Evolutionary conservation across 768 basidiomycete species (phyloP), one percentile per base, ranked within the genome.

Genomic region (Hygrophorus russula): DNA sequence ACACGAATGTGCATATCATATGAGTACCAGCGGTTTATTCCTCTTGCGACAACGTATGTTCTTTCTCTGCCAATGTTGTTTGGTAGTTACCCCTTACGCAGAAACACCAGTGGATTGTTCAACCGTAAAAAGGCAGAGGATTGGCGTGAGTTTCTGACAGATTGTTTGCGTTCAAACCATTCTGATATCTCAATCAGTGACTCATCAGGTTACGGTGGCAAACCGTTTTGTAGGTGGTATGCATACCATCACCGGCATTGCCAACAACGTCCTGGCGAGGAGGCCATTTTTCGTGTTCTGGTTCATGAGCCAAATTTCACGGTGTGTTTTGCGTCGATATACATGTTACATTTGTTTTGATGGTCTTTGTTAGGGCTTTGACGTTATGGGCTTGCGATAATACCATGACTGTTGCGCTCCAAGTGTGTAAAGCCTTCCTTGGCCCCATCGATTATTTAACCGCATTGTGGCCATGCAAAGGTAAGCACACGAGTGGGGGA

Each of bases 281-380:
- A 63, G 81, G 44, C 82, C 82, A 8, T 80, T 80, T 55, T 80
- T 76, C 54, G 66, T 76, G 17, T 81, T 81, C 56, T 84, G 80
- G 81, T 82, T 85, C 54, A 80, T 82, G 78, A 70, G 70, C 15
- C 80, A 83, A 58, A 71, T 84, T 42, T 67, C 64, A 54, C 69
- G 76, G 78, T 74, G 45, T 19, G 42, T 41, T 58, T 56, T 42
- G 36, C 39, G n/a, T n/a, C 15, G 36, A 13, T 19, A 42, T 27
- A 17, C 38, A 34, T 34, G 11, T 14, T 41, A 41, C 46, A 49
- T 44, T 42, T 36, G 17, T 32, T 24, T 7, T 41, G 14, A 50
- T 35, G 41, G 35, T 46, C 31, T 12, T 19, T 14, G 47, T 27
- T 48, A 80, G 78, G 44, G 68, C 73, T 4, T 53, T 84, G 44